phyloP scores from a whole-genome alignment of 176 grass and related monocot species.

The Pharus latifolius region DNA sequence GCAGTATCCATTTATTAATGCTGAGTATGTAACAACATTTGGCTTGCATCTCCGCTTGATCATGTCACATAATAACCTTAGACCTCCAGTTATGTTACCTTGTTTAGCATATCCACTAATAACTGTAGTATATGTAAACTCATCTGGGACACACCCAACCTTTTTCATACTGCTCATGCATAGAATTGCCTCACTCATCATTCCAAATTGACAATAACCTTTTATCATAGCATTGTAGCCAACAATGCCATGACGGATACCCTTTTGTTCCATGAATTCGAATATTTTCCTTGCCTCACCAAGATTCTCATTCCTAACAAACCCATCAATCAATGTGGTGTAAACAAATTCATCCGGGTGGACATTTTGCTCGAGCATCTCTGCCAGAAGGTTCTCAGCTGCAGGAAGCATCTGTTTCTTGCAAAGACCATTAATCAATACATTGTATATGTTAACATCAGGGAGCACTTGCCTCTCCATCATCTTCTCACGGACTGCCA shows the following conservation, averaged over 20 bases:
- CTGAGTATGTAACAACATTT: slow-evolving; percentile 66
- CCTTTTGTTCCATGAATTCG: slow-evolving; percentile 47
- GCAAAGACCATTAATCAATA: slow-evolving; percentile 70
- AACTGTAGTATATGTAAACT: slow-evolving; percentile 68
- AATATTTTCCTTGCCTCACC: slow-evolving; percentile 68
- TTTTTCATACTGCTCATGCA: slow-evolving; percentile 50
- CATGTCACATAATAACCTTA: slow-evolving; percentile 61
- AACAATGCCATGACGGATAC: slow-evolving; percentile 36
- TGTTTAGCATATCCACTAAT: slow-evolving; percentile 53
- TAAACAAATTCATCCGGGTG: slow-evolving; percentile 76
- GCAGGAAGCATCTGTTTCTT: slow-evolving; percentile 79
- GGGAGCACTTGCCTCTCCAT: slow-evolving; percentile 32
- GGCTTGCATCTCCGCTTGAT: slow-evolving; percentile 54
- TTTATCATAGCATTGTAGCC: slow-evolving; percentile 81
- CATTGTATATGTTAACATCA: slow-evolving; percentile 77
- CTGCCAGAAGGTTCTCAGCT: slow-evolving; percentile 55
- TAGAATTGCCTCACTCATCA: slow-evolving; percentile 54
- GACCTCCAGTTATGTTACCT: slow-evolving; percentile 32
- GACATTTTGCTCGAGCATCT: slow-evolving; percentile 75
- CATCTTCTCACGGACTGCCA: too few species aligned
- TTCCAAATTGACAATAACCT: slow-evolving; percentile 74
- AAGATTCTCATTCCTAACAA: slow-evolving; percentile 65
- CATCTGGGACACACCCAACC: slow-evolving; percentile 45
- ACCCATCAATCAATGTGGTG: slow-evolving; percentile 73
- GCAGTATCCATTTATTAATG: slow-evolving; percentile 57